Conservation (phyloP, 2,329 filamentous ascomycete genomes). For the Pseudogymnoascus sp. region DNA sequence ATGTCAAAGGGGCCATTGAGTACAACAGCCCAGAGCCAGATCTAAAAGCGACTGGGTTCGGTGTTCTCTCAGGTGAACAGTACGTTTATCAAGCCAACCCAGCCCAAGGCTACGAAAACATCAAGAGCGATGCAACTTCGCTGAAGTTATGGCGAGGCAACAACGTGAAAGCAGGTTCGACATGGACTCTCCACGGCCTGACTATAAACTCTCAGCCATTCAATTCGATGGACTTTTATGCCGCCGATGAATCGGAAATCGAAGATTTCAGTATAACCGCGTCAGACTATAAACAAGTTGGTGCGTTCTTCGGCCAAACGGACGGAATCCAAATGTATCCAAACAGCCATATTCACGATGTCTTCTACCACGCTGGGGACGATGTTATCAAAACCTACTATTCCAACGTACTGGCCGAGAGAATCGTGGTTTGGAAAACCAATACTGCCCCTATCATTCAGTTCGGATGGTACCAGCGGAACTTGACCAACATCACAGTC, state of each 20-base stretch:
- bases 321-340: constrained; percentile 32
- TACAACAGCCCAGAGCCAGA: constrained; percentile 22
- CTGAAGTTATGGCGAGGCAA: constrained; percentile 29
- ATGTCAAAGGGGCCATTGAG: constrained; percentile 33
- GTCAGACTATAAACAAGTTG: constrained; percentile 34
- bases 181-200: constrained; percentile 23
- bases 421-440: constrained; percentile 28
- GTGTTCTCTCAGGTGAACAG: constrained; percentile 33
- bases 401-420: constrained; percentile 22
- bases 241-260: constrained; percentile 13
- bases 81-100: constrained; percentile 34
- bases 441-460: constrained; percentile 31
- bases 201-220: constrained; percentile 32
- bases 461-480: constrained; percentile 30
- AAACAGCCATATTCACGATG: constrained; percentile 25
- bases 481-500: constrained; percentile 25
- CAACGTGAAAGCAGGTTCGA: constrained; percentile 21
- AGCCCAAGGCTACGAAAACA: constrained; percentile 24
- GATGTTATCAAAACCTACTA: constrained; percentile 34
- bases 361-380: constrained; percentile 33
- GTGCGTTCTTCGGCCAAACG: constrained; percentile 32
- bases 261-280: constrained; percentile 22
- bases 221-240: constrained; percentile 31
- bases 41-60: constrained; percentile 30
- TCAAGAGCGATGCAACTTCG: constrained; percentile 25